Conservation (phyloP, 2,329 filamentous ascomycete species). For the Fusarium chlamydosporum region DNA sequence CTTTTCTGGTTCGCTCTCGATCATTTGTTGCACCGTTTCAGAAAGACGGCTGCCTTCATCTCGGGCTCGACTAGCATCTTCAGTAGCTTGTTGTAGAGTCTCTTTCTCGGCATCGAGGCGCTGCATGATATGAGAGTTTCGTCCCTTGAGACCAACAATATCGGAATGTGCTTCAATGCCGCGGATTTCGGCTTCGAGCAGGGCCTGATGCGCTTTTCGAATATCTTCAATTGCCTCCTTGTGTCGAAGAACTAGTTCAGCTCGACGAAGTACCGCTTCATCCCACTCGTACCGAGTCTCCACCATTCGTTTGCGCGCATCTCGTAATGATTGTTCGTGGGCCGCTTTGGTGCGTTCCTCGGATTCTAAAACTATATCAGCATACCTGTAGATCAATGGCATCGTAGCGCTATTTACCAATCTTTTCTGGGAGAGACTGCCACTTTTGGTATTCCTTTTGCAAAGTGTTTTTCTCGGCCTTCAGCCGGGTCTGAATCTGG, state of each 20-base stretch:
- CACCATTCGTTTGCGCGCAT: conserved; percentile 58
- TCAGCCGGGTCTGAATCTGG: conserved; percentile 62
- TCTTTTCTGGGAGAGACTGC: conserved; percentile 77
- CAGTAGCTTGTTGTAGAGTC: conserved; percentile 55
- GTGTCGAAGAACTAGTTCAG: conserved; percentile 65
- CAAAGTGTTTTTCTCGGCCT: conserved; percentile 74
- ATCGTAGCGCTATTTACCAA: conserved; percentile 66
- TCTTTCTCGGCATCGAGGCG: conserved; percentile 63
- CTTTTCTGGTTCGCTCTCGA: conserved; percentile 58
- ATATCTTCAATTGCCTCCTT: conserved; percentile 74
- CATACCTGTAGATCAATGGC: not conserved
- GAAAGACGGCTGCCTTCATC: conserved; percentile 54
- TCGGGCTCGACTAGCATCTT: conserved; percentile 57
- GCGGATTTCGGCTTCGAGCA: conserved; percentile 78
- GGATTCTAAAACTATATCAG: conserved; percentile 51
- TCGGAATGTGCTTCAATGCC: conserved; percentile 89
- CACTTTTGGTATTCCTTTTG: conserved; percentile 77
- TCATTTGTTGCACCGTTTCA: conserved; percentile 58
- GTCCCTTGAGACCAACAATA: conserved; percentile 74
- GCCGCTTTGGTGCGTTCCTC: conserved; percentile 54
- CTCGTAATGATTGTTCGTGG: conserved; percentile 53
- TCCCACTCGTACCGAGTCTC: conserved; percentile 70
- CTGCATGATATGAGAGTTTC: conserved; percentile 72
- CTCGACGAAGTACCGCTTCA: conserved; percentile 68
- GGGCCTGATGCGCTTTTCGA: conserved; percentile 70